Conservation (phyloP, 2,329 filamentous ascomycete genomes). For the Epichloe brachyelytri region DNA sequence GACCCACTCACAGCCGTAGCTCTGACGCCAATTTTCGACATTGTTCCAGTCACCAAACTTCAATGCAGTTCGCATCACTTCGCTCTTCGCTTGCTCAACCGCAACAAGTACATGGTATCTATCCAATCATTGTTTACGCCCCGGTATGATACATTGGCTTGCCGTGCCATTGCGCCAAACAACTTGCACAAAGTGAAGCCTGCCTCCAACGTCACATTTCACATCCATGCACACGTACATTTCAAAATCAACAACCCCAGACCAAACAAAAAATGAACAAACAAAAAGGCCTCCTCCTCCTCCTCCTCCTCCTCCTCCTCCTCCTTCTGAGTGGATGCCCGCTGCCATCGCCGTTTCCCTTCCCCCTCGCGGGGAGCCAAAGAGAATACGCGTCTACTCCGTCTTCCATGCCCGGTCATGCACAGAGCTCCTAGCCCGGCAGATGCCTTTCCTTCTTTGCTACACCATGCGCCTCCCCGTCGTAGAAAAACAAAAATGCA, state of each 20-base stretch:
- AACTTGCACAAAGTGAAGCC: background rate
- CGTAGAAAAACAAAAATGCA: background rate
- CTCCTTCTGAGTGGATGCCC: background rate
- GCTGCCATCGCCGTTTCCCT: background rate
- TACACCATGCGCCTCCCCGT: background rate
- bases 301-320: background rate
- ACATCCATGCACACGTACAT: background rate
- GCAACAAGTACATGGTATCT: background rate
- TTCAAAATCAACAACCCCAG: too few relatives aligned
- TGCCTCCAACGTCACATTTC: background rate
- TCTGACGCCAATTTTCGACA: too few relatives aligned
- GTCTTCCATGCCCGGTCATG: background rate
- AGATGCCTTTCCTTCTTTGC: background rate
- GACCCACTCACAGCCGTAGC: background rate
- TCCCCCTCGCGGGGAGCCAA: background rate
- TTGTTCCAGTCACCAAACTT: too few relatives aligned
- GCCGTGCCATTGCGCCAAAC: background rate
- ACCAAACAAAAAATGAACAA: background rate
- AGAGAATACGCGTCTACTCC: conserved; percentile 1
- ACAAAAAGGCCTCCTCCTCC: background rate
- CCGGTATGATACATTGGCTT: background rate
- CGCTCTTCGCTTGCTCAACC: background rate
- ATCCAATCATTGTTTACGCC: background rate
- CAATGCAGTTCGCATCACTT: background rate
- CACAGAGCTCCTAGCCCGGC: background rate